These are phyloP conservation scores for Sarocladiaceae sp. DNA, from an alignment of 2,329 filamentous ascomycete genomes.

Conservation along the genomic window DNA sequence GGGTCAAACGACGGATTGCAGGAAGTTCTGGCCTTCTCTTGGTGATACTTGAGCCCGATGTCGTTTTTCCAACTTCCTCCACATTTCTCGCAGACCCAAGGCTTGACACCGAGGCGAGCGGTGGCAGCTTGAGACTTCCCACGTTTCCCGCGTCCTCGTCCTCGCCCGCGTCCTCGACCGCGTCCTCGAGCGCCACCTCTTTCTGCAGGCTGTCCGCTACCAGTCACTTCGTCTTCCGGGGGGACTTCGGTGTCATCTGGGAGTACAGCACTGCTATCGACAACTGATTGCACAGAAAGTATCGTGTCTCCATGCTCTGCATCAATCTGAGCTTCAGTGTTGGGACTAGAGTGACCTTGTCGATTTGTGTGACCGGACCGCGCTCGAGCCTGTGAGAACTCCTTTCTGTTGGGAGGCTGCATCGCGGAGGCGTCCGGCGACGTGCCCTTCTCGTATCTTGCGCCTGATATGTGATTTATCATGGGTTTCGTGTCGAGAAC, in stretches of 20 bases:
- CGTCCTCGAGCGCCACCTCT: conserved; percentile 12
- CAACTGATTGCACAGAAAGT: background rate
- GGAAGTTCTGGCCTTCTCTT: conserved; percentile 47
- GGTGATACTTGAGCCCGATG: conserved; percentile 54
- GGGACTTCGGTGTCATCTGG: background rate
- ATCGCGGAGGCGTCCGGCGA: too few species aligned
- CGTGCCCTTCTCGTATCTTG: too few species aligned
- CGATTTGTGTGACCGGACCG: too few species aligned
- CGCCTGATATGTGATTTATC: too few species aligned
- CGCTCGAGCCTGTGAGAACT: too few species aligned
- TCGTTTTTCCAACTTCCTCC: conserved; percentile 54
- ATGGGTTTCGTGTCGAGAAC: too few species aligned
- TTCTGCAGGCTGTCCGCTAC: background rate
- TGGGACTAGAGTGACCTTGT: too few species aligned
- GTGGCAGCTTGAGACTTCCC: too few species aligned
- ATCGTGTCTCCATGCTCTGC: too few species aligned
- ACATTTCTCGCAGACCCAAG: conserved; percentile 49
- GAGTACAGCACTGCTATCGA: background rate
- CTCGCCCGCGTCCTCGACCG: conserved; percentile 12
- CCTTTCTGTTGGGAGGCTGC: too few species aligned
- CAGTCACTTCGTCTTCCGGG: background rate
- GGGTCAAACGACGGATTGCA: conserved; percentile 45
- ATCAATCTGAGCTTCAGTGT: too few species aligned
- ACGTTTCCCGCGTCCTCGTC: conserved; percentile 14
- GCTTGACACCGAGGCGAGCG: conserved; percentile 15